Evolutionary conservation across 768 basidiomycete species (phyloP).

Genomic region (Gloeostereum incarnatum): DNA sequence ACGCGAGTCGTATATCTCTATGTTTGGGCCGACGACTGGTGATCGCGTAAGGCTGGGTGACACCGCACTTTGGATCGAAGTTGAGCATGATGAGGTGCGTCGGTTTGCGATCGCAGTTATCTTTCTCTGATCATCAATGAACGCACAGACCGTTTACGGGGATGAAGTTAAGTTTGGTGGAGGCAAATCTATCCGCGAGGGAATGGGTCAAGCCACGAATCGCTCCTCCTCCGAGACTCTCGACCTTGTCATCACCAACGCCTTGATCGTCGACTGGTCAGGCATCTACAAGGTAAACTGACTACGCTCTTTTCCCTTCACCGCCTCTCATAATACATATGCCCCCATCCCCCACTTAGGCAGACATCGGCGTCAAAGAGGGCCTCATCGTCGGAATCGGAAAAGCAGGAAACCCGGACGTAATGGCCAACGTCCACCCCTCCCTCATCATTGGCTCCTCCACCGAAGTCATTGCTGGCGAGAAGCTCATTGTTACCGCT

Average conservation of each 20-base stretch:
- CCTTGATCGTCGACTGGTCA: slow-evolving; percentile 88
- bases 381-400: slow-evolving; percentile 83
- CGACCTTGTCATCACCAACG: slow-evolving; percentile 94
- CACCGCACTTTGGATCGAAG: slow-evolving; percentile 83
- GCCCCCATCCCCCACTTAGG: slow-evolving; percentile 33
- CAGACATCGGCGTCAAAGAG: slow-evolving; percentile 87
- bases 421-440: slow-evolving; percentile 73
- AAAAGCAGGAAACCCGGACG: slow-evolving; percentile 96
- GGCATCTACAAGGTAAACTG: slow-evolving; percentile 81
- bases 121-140: background rate
- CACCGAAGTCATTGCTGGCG: slow-evolving; percentile 94
- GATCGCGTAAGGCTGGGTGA: slow-evolving; percentile 87
- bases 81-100: slow-evolving; percentile 73
- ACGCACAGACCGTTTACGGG: slow-evolving; percentile 69
- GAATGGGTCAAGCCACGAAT: slow-evolving; percentile 90
- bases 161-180: slow-evolving; percentile 99
- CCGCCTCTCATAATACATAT: background rate
- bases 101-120: slow-evolving; percentile 4
- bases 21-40: slow-evolving; percentile 94
- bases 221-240: slow-evolving; percentile 57
- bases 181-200: slow-evolving; percentile 91
- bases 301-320: background rate
- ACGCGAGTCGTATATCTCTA: slow-evolving; percentile 74
- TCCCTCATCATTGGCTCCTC: slow-evolving; percentile 78
- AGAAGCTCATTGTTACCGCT: slow-evolving; percentile 88